phyloP scores from a whole-genome alignment of 257 asterid species.

The Cinchona pubescens region DNA sequence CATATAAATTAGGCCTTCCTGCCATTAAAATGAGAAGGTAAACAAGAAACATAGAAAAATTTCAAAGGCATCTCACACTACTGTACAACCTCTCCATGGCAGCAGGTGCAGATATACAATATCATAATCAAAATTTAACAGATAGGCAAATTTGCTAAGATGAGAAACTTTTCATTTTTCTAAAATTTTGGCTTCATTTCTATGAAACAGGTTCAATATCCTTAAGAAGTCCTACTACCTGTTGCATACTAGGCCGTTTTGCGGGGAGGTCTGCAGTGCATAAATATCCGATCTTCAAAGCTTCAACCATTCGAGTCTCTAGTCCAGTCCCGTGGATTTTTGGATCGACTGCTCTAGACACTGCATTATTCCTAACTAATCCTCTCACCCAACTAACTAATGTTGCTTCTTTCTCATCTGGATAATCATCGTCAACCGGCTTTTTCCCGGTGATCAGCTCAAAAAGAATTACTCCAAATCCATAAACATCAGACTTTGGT shows the following conservation, averaged over 20 bases:
- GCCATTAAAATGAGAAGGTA: conserved; percentile 12
- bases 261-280: conserved; percentile 81
- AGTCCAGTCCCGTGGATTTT: conserved; percentile 63
- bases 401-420: conserved; percentile 46
- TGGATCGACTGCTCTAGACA: conserved; percentile 57
- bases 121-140: neutral
- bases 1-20: conserved; percentile 26
- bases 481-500: conserved; percentile 72
- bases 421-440: conserved; percentile 55
- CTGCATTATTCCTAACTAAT: conserved; percentile 49
- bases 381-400: conserved; percentile 77
- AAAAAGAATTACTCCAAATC: conserved; percentile 74
- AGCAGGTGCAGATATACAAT: conserved; percentile 20
- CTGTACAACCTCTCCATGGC: conserved; percentile 40
- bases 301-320: conserved; percentile 60
- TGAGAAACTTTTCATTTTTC: conserved; percentile 5
- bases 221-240: conserved; percentile 84
- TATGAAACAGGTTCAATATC: conserved; percentile 60
- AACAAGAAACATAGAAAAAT: conserved; percentile 9
- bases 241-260: conserved; percentile 84
- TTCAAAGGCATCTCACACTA: conserved; percentile 29
- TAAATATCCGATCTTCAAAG: conserved; percentile 77
- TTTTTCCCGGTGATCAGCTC: conserved; percentile 75
- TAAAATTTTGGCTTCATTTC: conserved; percentile 18
- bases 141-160: neutral